Conservation (phyloP, 805 yeast genomes). For the Zygosaccharomyces pseudorouxii region DNA sequence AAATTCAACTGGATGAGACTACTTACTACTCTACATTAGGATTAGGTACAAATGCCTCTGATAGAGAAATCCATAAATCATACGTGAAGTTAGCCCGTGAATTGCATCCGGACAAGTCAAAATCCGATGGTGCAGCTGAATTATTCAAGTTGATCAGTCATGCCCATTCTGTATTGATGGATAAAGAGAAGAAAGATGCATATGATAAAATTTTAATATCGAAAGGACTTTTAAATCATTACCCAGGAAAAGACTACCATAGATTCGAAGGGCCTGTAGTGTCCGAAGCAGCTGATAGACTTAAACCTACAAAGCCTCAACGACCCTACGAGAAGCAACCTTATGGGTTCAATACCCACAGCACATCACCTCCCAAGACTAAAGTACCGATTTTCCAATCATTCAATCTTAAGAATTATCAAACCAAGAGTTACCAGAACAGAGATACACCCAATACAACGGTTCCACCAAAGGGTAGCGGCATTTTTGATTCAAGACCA, state of each 20-base stretch:
- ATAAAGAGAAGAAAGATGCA: conserved; percentile 17
- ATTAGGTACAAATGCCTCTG: conserved; percentile 23
- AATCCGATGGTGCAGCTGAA: conserved; percentile 34
- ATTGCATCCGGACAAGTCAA: conserved; percentile 80
- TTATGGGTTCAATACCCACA: conserved; percentile 30
- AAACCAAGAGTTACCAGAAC: conserved; percentile 12
- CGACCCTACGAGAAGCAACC: conserved; percentile 35
- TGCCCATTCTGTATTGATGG: conserved; percentile 32
- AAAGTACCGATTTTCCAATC: conserved; percentile 24
- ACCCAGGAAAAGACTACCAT: conserved; percentile 9
- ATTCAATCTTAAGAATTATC: conserved; percentile 30
- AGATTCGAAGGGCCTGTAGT: background rate
- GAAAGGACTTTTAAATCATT: conserved; percentile 19
- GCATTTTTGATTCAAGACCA: conserved; percentile 1
- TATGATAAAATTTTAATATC: conserved; percentile 23
- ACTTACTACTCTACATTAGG: conserved; percentile 32
- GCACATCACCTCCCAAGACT: conserved; percentile 5
- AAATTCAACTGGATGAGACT: conserved; percentile 26
- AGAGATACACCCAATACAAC: conserved; percentile 5
- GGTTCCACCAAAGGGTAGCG: background rate
- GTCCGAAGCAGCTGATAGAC: conserved; percentile 1
- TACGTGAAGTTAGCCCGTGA: conserved; percentile 68
- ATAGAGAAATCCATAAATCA: conserved; percentile 59
- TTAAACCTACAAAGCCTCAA: conserved; percentile 12
- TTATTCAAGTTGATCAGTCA: conserved; percentile 31